Percentiles rank a stretch among this genome's conserved stretches.
phyloP scores from a whole-genome alignment of 495 filamentous ascomycete species.

The Mytilinidion resinicola region DNA sequence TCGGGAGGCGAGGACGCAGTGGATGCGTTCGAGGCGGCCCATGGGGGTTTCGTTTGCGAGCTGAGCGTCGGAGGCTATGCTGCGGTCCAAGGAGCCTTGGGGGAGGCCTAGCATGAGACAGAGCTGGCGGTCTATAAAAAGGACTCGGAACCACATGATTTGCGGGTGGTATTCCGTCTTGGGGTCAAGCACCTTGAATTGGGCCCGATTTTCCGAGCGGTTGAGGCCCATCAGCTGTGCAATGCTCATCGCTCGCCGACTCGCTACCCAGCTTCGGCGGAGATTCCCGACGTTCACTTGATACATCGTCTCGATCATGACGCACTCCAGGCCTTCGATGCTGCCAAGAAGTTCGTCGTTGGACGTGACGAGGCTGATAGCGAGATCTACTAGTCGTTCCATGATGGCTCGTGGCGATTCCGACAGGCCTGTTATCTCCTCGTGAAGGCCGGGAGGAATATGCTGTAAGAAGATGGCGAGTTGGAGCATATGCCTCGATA shows the following conservation, averaged over 20 bases:
- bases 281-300: slow-evolving; percentile 14
- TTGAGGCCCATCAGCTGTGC: slow-evolving; percentile 17
- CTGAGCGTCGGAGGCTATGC: slow-evolving; percentile 20
- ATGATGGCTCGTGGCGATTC: slow-evolving; percentile 15
- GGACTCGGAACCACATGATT: slow-evolving; percentile 36
- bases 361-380: slow-evolving; percentile 6
- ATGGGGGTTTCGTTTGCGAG: slow-evolving; percentile 24
- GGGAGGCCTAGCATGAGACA: slow-evolving; percentile 38
- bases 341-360: slow-evolving; percentile 17
- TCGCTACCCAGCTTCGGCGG: slow-evolving; percentile 14
- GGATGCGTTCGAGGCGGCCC: slow-evolving; percentile 33
- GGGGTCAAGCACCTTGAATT: slow-evolving; percentile 7
- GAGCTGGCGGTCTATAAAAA: slow-evolving; percentile 32
- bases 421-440: slow-evolving; percentile 2
- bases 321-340: slow-evolving; percentile 17
- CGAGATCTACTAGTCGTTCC: slow-evolving; percentile 6
- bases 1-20: slow-evolving; percentile 32
- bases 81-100: slow-evolving; percentile 27
- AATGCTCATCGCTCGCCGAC: slow-evolving; percentile 9
- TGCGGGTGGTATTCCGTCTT: slow-evolving; percentile 15
- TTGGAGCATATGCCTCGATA: slow-evolving; percentile 12
- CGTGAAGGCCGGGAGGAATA: slow-evolving; percentile 8
- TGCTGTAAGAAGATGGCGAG: slow-evolving; percentile 9
- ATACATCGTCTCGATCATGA: slow-evolving; percentile 10
- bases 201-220: slow-evolving; percentile 10